phyloP scores from a whole-genome alignment of 352 stramenopile species.

The Phytopythium mirpurense region DNA sequence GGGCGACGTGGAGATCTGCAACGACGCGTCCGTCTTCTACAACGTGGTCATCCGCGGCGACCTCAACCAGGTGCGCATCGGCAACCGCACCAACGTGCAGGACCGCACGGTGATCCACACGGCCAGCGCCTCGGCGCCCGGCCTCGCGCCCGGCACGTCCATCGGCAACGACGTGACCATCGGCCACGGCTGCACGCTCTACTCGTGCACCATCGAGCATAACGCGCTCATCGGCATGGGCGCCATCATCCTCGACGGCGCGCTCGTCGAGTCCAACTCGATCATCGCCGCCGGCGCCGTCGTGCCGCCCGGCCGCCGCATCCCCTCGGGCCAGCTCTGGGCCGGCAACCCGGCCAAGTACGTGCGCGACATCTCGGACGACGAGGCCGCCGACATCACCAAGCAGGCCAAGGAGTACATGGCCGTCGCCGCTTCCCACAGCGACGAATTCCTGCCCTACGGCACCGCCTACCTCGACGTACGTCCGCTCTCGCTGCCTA shows the following conservation, averaged over 20 bases:
- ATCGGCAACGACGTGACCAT: slow-evolving; percentile 97
- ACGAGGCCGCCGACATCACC: slow-evolving; percentile 87
- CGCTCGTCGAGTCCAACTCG: slow-evolving; percentile 90
- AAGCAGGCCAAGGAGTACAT: slow-evolving; percentile 87
- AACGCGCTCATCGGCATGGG: slow-evolving; percentile 96
- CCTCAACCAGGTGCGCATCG: slow-evolving; percentile 91
- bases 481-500: slow-evolving; percentile 2
- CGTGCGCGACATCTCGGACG: slow-evolving; percentile 89
- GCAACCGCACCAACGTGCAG: slow-evolving; percentile 96
- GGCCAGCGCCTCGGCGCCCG: slow-evolving; percentile 70
- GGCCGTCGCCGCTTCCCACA: slow-evolving; percentile 80
- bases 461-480: slow-evolving; percentile 85
- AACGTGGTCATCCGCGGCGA: slow-evolving; percentile 94
- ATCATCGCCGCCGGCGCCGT: slow-evolving; percentile 95
- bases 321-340: slow-evolving; percentile 93
- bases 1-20: slow-evolving; percentile 93
- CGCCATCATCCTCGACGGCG: slow-evolving; percentile 90
- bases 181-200: slow-evolving; percentile 93
- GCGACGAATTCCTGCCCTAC: slow-evolving; percentile 88
- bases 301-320: slow-evolving; percentile 80
- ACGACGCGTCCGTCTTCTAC: slow-evolving; percentile 95
- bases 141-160: slow-evolving; percentile 77
- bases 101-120: slow-evolving; percentile 95
- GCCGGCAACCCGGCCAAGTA: slow-evolving; percentile 96
- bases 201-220: slow-evolving; percentile 96